phyloP scores from a whole-genome alignment of 208 protist genomes.

The Trypanosoma conorhini region DNA sequence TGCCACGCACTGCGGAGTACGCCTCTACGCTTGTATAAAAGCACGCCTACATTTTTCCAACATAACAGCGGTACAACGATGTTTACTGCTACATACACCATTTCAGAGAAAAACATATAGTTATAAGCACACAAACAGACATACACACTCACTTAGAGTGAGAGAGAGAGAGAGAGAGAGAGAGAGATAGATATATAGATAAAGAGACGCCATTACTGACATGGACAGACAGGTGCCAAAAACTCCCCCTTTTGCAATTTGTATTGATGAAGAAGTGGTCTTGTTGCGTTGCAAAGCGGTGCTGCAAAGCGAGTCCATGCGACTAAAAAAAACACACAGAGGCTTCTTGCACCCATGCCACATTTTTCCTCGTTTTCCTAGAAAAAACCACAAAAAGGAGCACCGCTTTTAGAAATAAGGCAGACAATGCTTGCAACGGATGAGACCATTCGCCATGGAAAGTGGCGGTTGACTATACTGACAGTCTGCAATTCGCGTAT shows the following conservation, averaged over 20 bases:
- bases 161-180: too few species aligned
- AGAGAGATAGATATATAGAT: conserved; percentile 9
- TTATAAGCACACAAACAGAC: not conserved
- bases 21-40: not conserved
- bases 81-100: not conserved
- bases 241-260: conserved; percentile 5
- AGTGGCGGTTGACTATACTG: conserved; percentile 4
- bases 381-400: conserved; percentile 24
- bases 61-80: not conserved
- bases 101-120: not conserved
- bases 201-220: not conserved
- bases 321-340: conserved; percentile 26
- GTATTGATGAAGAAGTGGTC: conserved; percentile 2
- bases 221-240: conserved; percentile 26
- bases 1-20: too few species aligned
- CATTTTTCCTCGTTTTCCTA: not conserved
- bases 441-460: conserved; percentile 26
- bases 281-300: conserved; percentile 15
- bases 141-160: not conserved
- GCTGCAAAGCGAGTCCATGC: conserved; percentile 22
- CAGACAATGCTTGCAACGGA: conserved; percentile 20
- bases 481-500: conserved; percentile 27
- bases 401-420: conserved; percentile 20
- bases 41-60: not conserved
- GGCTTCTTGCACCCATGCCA: not conserved